phyloP scores from a whole-genome alignment of 331 rosid species.

The Cydonia oblonga region DNA sequence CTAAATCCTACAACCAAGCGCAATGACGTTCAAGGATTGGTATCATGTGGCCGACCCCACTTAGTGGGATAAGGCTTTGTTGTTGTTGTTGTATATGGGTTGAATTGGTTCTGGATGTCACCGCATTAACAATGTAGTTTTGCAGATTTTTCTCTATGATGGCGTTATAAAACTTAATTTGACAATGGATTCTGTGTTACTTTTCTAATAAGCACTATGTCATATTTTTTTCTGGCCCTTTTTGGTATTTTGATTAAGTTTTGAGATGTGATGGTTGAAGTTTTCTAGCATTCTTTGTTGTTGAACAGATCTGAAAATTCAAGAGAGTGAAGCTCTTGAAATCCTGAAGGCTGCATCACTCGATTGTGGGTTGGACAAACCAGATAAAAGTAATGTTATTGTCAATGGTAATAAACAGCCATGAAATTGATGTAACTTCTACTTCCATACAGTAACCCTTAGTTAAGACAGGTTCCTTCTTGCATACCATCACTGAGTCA shows the following conservation, averaged over 20 bases:
- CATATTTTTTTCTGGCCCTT: neutral
- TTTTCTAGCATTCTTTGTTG: neutral
- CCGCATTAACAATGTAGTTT: neutral
- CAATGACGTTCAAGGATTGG: too few species aligned
- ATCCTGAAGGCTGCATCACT: constrained; percentile 50
- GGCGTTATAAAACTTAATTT: neutral
- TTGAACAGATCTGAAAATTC: constrained; percentile 48
- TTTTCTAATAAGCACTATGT: too few species aligned
- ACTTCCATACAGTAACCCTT: neutral
- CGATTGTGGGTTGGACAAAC: constrained; percentile 32
- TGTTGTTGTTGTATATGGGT: neutral
- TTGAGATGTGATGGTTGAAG: neutral
- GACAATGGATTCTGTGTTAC: neutral
- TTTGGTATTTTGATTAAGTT: neutral
- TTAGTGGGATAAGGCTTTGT: too few species aligned
- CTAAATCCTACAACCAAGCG: neutral
- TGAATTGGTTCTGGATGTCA: neutral
- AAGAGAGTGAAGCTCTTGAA: constrained; percentile 53
- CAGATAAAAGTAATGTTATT: constrained; percentile 25
- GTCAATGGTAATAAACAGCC: constrained; percentile 46
- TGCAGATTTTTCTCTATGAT: neutral
- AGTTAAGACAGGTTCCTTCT: neutral
- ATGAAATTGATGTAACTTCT: neutral
- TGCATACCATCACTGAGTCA: neutral
- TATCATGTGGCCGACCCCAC: too few species aligned